A percentile compares a stretch with the other conserved stretches of the same genome.
These are phyloP conservation scores for Citropsis articulata DNA, from an alignment of 345 rosid species.

Conservation along the genomic window DNA sequence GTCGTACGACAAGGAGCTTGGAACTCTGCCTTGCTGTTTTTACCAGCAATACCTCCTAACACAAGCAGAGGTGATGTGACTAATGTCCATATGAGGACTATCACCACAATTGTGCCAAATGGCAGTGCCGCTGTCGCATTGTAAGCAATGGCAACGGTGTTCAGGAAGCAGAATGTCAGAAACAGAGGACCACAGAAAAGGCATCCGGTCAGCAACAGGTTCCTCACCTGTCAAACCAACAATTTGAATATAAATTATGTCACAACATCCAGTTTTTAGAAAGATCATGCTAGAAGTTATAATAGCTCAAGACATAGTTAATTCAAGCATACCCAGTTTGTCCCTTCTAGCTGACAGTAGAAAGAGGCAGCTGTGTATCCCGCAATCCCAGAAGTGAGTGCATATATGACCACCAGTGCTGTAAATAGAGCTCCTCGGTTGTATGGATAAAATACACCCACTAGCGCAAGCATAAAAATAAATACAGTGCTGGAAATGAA, in stretches of 20 bases:
- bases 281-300: not conserved
- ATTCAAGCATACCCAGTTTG: constrained; percentile 59
- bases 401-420: constrained; percentile 81
- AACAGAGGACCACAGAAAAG: constrained; percentile 88
- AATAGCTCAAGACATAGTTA: not conserved
- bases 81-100: constrained; percentile 77
- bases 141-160: constrained; percentile 82
- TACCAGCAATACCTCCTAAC: constrained; percentile 92
- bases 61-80: constrained; percentile 86
- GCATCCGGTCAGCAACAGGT: constrained; percentile 73
- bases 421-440: constrained; percentile 92
- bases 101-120: constrained; percentile 83
- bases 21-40: constrained; percentile 86
- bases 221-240: constrained; percentile 59
- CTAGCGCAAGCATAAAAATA: constrained; percentile 79
- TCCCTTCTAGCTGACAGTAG: constrained; percentile 92
- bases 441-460: constrained; percentile 92
- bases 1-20: constrained; percentile 92
- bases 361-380: constrained; percentile 81
- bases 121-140: constrained; percentile 86
- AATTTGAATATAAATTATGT: not conserved
- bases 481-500: constrained; percentile 53
- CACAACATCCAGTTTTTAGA: not conserved
- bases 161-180: constrained; percentile 85
- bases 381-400: constrained; percentile 87